phyloP scores from a whole-genome alignment of 129 eudicot species.

The Pseudognaphalium luteoalbum region DNA sequence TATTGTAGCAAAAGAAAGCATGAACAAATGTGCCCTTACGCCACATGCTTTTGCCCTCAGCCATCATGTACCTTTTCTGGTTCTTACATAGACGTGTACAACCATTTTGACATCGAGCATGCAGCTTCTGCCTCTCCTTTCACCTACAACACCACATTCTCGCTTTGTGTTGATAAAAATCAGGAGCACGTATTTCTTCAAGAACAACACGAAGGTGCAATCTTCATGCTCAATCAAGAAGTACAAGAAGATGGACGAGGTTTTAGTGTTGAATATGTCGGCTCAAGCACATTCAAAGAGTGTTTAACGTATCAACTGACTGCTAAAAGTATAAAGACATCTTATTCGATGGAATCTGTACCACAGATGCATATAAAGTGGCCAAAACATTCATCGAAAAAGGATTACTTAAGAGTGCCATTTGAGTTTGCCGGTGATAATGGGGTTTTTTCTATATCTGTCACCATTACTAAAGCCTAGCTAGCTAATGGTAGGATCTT shows the following conservation, averaged over 20 bases:
- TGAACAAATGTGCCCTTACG: constrained; percentile 42
- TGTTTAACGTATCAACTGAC: constrained; percentile 34
- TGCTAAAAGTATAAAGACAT: constrained; percentile 34
- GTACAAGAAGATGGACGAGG: constrained; percentile 34
- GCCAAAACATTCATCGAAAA: not conserved
- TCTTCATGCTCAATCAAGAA: constrained; percentile 45
- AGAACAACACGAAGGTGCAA: constrained; percentile 28
- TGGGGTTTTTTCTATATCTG: not conserved
- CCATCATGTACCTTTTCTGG: constrained; percentile 37
- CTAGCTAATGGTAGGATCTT: no score
- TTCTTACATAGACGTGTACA: constrained; percentile 34
- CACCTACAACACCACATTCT: constrained; percentile 24
- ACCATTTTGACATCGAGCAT: constrained; percentile 44
- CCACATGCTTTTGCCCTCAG: constrained; percentile 57
- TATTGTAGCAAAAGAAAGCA: constrained; percentile 50
- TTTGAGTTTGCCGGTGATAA: not conserved
- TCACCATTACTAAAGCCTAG: not conserved
- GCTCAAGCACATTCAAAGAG: constrained; percentile 30
- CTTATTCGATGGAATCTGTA: constrained; percentile 27
- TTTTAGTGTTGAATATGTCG: constrained; percentile 44
- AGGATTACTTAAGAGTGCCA: not conserved
- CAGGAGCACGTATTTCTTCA: constrained; percentile 44
- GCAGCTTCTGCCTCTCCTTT: constrained; percentile 30
- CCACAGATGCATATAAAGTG: constrained; percentile 32
- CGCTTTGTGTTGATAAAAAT: constrained; percentile 24